Evolutionary conservation across 2,329 filamentous ascomycete species (phyloP).

Genomic region (Colletotrichum tofieldiae): DNA sequence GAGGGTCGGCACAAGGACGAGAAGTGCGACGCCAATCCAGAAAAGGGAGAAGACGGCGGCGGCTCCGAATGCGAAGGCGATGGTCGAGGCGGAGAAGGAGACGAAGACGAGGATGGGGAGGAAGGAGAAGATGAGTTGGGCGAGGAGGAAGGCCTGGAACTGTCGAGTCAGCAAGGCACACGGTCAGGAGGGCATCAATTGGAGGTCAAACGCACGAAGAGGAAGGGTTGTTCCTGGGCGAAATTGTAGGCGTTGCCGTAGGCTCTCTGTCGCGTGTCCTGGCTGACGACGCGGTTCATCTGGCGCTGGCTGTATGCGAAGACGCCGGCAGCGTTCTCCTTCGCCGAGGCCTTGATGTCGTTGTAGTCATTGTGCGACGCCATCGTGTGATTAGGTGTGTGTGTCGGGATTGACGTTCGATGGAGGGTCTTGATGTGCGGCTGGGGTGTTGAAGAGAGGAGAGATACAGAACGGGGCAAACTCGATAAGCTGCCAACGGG

Average conservation of each 20-base stretch:
- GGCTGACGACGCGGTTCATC: slow-evolving; percentile 69
- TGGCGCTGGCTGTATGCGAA: slow-evolving; percentile 60
- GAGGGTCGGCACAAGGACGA: slow-evolving; percentile 79
- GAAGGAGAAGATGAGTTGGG: slow-evolving; percentile 76
- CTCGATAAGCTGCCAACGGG: background rate
- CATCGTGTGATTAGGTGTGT: slow-evolving; percentile 1
- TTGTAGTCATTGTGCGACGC: slow-evolving; percentile 41
- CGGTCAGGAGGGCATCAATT: background rate
- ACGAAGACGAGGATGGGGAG: slow-evolving; percentile 79
- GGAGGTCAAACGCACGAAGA: slow-evolving; percentile 70
- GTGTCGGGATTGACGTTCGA: background rate
- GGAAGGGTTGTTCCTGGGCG: slow-evolving; percentile 75
- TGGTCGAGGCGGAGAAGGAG: slow-evolving; percentile 74
- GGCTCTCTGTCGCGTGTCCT: slow-evolving; percentile 71
- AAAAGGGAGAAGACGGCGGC: slow-evolving; percentile 78
- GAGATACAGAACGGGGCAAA: background rate
- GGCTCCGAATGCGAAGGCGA: slow-evolving; percentile 74
- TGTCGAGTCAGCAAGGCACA: slow-evolving; percentile 30
- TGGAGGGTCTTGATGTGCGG: background rate
- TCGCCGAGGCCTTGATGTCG: slow-evolving; percentile 48
- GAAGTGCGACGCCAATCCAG: slow-evolving; percentile 76
- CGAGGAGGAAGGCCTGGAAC: slow-evolving; percentile 75
- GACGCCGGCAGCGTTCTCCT: slow-evolving; percentile 54
- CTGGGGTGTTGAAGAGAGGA: background rate
- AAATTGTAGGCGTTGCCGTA: slow-evolving; percentile 70